phyloP scores from a whole-genome alignment of 2,329 filamentous ascomycete genomes.

The Talaromyces sp. region DNA sequence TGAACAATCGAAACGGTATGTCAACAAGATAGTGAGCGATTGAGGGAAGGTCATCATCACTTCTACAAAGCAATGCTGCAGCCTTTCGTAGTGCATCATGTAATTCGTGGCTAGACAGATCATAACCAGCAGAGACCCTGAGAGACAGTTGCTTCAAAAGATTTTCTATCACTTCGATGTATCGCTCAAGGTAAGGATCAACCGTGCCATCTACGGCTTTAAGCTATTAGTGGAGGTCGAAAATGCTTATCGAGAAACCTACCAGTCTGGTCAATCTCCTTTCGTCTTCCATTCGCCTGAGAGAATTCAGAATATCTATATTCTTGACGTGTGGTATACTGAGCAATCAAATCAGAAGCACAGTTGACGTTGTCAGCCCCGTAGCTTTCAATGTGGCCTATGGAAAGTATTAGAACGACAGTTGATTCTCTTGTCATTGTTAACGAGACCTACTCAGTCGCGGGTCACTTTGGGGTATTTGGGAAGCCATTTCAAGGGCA shows the following conservation, averaged over 20 bases:
- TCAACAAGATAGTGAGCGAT: constrained; percentile 84
- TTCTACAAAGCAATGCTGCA: constrained; percentile 79
- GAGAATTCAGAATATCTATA: constrained; percentile 79
- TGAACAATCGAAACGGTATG: constrained; percentile 90
- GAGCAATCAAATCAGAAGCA: constrained; percentile 91
- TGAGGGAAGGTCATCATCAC: constrained; percentile 68
- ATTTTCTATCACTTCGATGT: constrained; percentile 49
- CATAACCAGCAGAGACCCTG: constrained; percentile 65
- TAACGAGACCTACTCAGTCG: constrained; percentile 55
- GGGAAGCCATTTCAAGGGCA: constrained; percentile 84
- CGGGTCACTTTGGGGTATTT: constrained; percentile 82
- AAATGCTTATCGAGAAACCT: neutral
- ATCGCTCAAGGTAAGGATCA: constrained; percentile 19
- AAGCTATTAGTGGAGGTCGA: constrained; percentile 2
- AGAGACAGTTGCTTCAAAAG: constrained; percentile 70
- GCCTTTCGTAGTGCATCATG: constrained; percentile 79
- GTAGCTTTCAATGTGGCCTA: constrained; percentile 68
- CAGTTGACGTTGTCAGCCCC: constrained; percentile 78
- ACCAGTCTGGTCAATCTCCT: constrained; percentile 10
- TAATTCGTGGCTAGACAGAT: constrained; percentile 69
- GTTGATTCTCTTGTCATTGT: neutral
- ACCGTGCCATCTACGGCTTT: constrained; percentile 1
- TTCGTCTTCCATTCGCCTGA: constrained; percentile 33
- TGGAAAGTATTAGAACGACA: constrained; percentile 12
- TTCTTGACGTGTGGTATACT: constrained; percentile 95